phyloP scores from a whole-genome alignment of 768 basidiomycete genomes.

The Artomyces pyxidatus region DNA sequence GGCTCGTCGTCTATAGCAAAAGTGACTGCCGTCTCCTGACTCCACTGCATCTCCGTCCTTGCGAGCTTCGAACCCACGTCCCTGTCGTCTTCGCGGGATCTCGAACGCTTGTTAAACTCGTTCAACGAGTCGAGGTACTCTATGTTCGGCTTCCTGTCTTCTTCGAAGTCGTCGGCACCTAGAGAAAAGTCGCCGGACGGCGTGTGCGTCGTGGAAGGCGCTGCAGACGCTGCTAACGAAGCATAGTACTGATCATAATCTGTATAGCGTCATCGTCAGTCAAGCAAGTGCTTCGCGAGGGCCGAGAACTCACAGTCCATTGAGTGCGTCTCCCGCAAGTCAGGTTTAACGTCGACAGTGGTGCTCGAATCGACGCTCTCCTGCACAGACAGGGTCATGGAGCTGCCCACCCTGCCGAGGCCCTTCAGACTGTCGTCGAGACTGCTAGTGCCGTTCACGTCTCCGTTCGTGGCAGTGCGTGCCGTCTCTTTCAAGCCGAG shows the following conservation, averaged over 20 bases:
- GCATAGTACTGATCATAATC: constrained; percentile 84
- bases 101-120: constrained; percentile 66
- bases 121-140: constrained; percentile 64
- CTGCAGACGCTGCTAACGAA: constrained; percentile 56
- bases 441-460: constrained; percentile 17
- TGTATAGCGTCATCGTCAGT: constrained; percentile 20
- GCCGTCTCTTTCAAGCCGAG: constrained; percentile 70
- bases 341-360: constrained; percentile 37
- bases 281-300: neutral
- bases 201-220: constrained; percentile 52
- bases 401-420: constrained; percentile 31
- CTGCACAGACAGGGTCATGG: constrained; percentile 34
- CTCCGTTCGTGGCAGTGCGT: constrained; percentile 26
- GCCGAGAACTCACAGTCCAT: constrained; percentile 51
- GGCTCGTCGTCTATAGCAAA: constrained; percentile 9
- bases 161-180: constrained; percentile 48
- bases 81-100: constrained; percentile 43
- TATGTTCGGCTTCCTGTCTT: constrained; percentile 58
- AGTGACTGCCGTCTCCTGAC: constrained; percentile 23
- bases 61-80: constrained; percentile 13
- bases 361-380: constrained; percentile 20
- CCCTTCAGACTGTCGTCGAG: constrained; percentile 65
- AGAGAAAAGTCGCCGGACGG: constrained; percentile 41
- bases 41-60: constrained; percentile 7
- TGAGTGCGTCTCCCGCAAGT: constrained; percentile 38